These are phyloP conservation scores for Vanilla planifolia DNA, from an alignment of 106 monocot genomes.

Conservation along the genomic window DNA sequence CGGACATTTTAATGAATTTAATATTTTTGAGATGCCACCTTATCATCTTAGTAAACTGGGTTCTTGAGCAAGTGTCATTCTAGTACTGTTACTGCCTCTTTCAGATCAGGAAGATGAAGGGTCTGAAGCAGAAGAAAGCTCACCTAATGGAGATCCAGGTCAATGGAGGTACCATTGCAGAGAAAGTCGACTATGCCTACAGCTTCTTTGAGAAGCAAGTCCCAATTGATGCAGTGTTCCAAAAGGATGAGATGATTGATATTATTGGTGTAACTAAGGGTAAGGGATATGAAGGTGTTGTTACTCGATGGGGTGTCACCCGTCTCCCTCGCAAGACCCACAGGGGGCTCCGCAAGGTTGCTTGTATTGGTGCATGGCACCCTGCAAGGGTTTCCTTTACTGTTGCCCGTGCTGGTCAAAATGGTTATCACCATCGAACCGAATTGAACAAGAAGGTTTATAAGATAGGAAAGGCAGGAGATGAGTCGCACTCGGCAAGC, in stretches of 20 bases:
- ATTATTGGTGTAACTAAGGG: conserved; percentile 62
- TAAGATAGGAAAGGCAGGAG: conserved; percentile 44
- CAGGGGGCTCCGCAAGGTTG: conserved; percentile 57
- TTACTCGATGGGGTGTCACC: conserved; percentile 69
- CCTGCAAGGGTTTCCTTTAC: conserved; percentile 66
- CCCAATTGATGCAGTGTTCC: conserved; percentile 49
- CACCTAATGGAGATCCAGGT: conserved; percentile 72
- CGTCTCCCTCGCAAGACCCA: conserved; percentile 68
- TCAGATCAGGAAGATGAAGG: conserved; percentile 58
- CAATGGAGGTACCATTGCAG: conserved; percentile 37
- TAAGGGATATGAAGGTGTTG: conserved; percentile 68
- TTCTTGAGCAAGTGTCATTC: not conserved
- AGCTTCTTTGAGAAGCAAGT: conserved; percentile 56
- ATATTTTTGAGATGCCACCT: too few relatives aligned
- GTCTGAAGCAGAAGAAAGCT: conserved; percentile 61
- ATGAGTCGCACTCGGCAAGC: conserved; percentile 40
- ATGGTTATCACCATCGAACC: conserved; percentile 64
- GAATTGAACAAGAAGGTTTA: conserved; percentile 75
- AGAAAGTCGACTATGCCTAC: conserved; percentile 62
- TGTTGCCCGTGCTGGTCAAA: conserved; percentile 67
- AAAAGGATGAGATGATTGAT: conserved; percentile 69
- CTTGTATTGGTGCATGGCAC: conserved; percentile 75
- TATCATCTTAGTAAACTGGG: too few relatives aligned
- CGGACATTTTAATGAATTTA: too few relatives aligned
- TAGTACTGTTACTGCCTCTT: not conserved